Evolutionary conservation across 495 filamentous ascomycete species (phyloP), one percentile per base, ranked within the genome.

Genomic region (Neurospora sp.): DNA sequence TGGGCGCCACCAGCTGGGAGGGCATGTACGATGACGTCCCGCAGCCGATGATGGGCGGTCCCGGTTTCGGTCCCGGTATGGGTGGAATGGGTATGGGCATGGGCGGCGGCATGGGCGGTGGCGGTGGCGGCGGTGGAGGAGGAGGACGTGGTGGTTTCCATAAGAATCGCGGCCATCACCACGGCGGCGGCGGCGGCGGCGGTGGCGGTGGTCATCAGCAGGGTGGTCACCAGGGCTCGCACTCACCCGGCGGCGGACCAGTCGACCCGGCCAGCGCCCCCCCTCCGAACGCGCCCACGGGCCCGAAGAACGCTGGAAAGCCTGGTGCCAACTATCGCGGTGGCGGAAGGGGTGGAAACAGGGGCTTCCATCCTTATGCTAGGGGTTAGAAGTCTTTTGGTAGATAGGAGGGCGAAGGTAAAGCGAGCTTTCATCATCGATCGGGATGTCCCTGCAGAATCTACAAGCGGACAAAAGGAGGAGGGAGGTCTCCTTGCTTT

Each of bases 21-120:
- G 96, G 96, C 71, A 99, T 99, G 96, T 99, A 99, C 80, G 96
- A 99, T 79, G 96, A 98, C 79, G 94, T 97, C 2, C 96, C 96
- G 31, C 94, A 94, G 77, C 94, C 94, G 10, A 89, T 91, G 72
- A 88, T 90, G 68, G 87, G 88, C 74, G 71, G 87, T 37, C 71
- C 71, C 70, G 89, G 88, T 31, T 61, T 61, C 53, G 53, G 48
- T 59, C 78, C 84, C 65, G 82, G 85, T 59, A 86, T 86, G 76
- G 82, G 80, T 70, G 80, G 85, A 39, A 81, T 84, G 44, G 82
- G 83, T 71, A 84, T 86, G 65, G 86, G 88, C 71, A 80, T 86
- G 69, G 87, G 88, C 27, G 69, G 87, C 69, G 86, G 87, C 39
- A 78, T 83, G 65, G 84, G 86, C 65, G 86, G 87, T 74, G 83